Evolutionary conservation across 2,329 filamentous ascomycete species (phyloP), one percentile per base, ranked within the genome.

Genomic region (Colletotrichum orchidophilum): DNA sequence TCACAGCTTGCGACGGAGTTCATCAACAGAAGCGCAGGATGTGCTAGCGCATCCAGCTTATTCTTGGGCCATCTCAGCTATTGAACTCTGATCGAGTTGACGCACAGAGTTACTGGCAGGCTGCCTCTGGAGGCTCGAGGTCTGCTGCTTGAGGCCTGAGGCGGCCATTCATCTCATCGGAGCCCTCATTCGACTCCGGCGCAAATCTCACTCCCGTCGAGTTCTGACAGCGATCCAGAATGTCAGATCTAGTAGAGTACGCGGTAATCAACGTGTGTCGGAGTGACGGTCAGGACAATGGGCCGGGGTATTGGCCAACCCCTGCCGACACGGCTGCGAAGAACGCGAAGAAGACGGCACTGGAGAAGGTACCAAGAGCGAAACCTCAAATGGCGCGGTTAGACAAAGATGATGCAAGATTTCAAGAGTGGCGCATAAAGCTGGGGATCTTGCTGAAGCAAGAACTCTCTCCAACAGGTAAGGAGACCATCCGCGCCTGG

Each of bases 241-340:
- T 70, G 66, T 42, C 70, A 3, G 70, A 72, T 7, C 35, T 69
- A 21, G 52, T 59, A 31, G 70, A 72, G 18, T 72, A 65, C 52
- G 46, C 55, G 3, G 26, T 70, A 21, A 76, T 86, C 26, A 78
- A 79, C 61, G 79, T 87, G 50, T 80, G 79, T 6, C 82, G 85
- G 61, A 86, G 82, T 74, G 85, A 87, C 77, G 85, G 85, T 21
- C 79, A 79, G 53, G 84, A 85, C 61, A 81, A 79, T 8, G 83
- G 83, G 2, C 82, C 82, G 0, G 83, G 83, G 11, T 85, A 85
- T 74, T 85, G 83, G 83, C 71, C 73, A 15, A 31, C 26, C 1
- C 82, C 82, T 18, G 55, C 77, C 5, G 73, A 75, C 60, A 61
- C 79, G 24, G 73, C 81, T 21, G 75, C 75, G 0, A 83, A 85